Percentiles rank a stretch among this genome's conserved stretches.
Conservation (phyloP, 345 rosid species). For the Lagerstroemia speciosa region DNA sequence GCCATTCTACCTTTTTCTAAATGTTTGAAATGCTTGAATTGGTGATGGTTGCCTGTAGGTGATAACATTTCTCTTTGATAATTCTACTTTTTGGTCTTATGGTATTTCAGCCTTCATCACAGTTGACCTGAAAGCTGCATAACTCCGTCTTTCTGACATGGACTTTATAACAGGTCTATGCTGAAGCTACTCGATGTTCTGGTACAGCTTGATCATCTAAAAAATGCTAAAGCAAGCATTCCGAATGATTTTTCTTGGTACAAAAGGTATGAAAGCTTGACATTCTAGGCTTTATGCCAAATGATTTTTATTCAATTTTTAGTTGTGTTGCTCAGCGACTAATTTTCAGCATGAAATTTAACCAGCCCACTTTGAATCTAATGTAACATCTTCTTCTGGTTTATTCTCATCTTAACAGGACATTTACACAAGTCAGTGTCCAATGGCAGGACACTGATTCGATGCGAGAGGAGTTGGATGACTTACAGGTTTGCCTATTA, state of each 20-base stretch:
- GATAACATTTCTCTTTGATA: not conserved
- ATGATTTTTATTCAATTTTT: not conserved
- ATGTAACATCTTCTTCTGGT: constrained; percentile 1
- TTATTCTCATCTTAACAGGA: constrained; percentile 38
- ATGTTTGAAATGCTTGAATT: not conserved
- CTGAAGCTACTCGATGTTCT: constrained; percentile 88
- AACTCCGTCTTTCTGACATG: constrained; percentile 11
- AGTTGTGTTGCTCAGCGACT: not conserved
- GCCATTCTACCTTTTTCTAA: not conserved
- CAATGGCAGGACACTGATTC: constrained; percentile 99
- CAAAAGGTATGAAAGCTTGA: constrained; percentile 50
- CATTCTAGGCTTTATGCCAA: not conserved
- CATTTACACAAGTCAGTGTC: constrained; percentile 95
- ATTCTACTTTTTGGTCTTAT: no score
- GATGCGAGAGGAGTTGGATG: constrained; percentile 97
- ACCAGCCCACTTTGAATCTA: not conserved
- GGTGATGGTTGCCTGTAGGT: not conserved
- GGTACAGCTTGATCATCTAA: constrained; percentile 98
- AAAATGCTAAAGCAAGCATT: constrained; percentile 98
- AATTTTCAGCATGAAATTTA: not conserved
- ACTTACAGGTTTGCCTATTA: constrained; percentile 56
- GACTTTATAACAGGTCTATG: constrained; percentile 64
- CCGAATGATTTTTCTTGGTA: constrained; percentile 99
- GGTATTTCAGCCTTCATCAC: no score
- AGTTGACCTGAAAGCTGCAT: not conserved